Evolutionary conservation across 352 stramenopile genomes (phyloP).

Genomic region (Sclerospora graminicola): DNA sequence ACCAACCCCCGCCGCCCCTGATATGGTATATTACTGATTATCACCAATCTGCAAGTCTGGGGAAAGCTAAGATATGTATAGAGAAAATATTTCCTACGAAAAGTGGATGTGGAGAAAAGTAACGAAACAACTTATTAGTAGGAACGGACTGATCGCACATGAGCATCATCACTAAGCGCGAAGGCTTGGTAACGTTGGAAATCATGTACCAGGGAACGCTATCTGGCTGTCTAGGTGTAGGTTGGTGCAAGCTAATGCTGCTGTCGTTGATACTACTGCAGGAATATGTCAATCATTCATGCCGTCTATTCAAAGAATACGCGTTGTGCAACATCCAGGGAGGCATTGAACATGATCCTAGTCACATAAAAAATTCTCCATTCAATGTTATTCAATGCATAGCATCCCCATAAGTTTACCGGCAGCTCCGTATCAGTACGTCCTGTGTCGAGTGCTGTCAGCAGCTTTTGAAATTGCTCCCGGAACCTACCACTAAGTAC

Average conservation of each 20-base stretch:
- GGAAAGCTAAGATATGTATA: constrained; percentile 63
- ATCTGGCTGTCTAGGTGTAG: neutral
- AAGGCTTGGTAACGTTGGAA: constrained; percentile 48
- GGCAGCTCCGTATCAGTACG: too few relatives aligned
- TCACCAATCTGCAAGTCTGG: constrained; percentile 79
- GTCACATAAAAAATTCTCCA: too few relatives aligned
- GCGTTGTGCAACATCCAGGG: constrained; percentile 56
- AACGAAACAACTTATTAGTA: constrained; percentile 15
- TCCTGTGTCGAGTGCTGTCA: too few relatives aligned
- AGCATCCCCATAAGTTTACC: too few relatives aligned
- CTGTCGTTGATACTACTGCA: constrained; percentile 12
- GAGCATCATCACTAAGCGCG: constrained; percentile 59
- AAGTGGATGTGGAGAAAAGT: neutral
- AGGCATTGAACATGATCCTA: too few relatives aligned
- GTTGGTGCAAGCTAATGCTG: neutral
- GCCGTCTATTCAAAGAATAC: constrained; percentile 75
- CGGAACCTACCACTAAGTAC: too few relatives aligned
- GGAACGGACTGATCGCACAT: constrained; percentile 70
- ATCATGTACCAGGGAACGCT: constrained; percentile 50
- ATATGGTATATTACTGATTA: too few relatives aligned
- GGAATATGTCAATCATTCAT: constrained; percentile 80
- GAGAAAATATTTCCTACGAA: neutral
- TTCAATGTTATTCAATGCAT: too few relatives aligned
- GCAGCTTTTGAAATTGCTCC: too few relatives aligned
- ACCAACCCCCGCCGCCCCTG: too few relatives aligned